Conservation (phyloP, 176 grass and related monocot genomes). For the Musa schizocarpa region DNA sequence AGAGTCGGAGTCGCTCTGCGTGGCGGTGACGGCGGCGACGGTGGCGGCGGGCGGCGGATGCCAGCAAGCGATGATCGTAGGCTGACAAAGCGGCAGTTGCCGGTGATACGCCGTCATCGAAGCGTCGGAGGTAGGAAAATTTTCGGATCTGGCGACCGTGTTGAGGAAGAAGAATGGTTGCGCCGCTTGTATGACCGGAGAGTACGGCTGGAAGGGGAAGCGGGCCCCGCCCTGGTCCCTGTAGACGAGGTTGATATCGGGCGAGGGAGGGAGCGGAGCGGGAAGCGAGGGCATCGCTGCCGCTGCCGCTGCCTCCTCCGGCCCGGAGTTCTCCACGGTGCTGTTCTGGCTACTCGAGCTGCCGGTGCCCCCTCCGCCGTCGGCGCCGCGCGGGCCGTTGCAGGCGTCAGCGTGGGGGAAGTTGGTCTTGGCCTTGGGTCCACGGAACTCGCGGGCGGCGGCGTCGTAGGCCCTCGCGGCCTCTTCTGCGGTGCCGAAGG, state of each 20-base stretch:
- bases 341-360: not conserved
- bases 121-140: no score
- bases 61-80: slow-evolving; percentile 1
- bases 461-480: slow-evolving; percentile 74
- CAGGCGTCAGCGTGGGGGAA: slow-evolving; percentile 39
- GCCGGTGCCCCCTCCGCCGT: not conserved
- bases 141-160: no score
- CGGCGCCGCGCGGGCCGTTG: not conserved
- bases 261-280: not conserved
- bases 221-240: not conserved
- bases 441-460: slow-evolving; percentile 82
- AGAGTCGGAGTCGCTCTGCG: not conserved
- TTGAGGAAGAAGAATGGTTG: slow-evolving; percentile 7
- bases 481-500: slow-evolving; percentile 38
- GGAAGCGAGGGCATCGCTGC: not conserved
- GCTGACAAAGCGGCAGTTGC: not conserved
- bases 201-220: slow-evolving; percentile 5
- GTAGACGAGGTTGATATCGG: slow-evolving; percentile 1
- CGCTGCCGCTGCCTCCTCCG: not conserved
- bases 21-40: no score
- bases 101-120: not conserved
- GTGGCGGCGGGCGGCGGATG: not conserved
- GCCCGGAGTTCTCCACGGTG: slow-evolving; percentile 2
- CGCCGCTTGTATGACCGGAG: not conserved
- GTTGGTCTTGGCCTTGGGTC: slow-evolving; percentile 86